Base-by-base conservation (phyloP, 2,329 filamentous ascomycete genomes). In the Podosphaera leucotricha region DNA sequence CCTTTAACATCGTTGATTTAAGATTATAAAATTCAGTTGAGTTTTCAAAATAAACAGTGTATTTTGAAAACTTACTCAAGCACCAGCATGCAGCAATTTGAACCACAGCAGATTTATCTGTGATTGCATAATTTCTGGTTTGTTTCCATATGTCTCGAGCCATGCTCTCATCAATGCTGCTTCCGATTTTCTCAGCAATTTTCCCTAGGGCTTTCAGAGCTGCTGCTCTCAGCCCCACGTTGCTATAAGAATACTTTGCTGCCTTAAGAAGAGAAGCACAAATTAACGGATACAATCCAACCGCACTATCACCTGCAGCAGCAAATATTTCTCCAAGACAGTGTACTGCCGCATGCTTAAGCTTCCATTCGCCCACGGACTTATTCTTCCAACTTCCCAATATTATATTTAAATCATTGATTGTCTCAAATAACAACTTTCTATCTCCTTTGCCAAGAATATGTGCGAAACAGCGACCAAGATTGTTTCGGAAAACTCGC, bases 121-220 rank as follows among this genome's bases (percentile, higher is more conserved):
- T 69, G 0, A 75, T 69, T 22, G 80, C 80, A 52, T 80, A 71
- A 59, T 70, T 83, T 49, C 90, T 76, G 21, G 77, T 79, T 58
- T 87, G 81, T 61, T 94, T 98, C 84, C 85, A 95, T 15, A 92
- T 73, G 58, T 94, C 86, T 55, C 85, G 75, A n/a, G 81, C 81
- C 33, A 86, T 68, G 44, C 65, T 67, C 60, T 98, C 90, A 53
- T 98, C 90, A 54, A 87, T 68, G 47, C 82, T 84, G 4, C 68
- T 67, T 45, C 72, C 71, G 22, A 94, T 73, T 59, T 86, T 87
- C 46, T 68, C 70, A 21, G 78, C 68, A 36, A 94, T 71, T 62
- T 85, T 86, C 37, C 72, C 75, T 41, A 93, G 61, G 0, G 84
- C 74, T 38, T 67, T 71, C 55, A 92, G 83, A 19, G 85, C 68